Base-by-base conservation (phyloP, 306 rosid genomes). In the Ochetophila trinervis region DNA sequence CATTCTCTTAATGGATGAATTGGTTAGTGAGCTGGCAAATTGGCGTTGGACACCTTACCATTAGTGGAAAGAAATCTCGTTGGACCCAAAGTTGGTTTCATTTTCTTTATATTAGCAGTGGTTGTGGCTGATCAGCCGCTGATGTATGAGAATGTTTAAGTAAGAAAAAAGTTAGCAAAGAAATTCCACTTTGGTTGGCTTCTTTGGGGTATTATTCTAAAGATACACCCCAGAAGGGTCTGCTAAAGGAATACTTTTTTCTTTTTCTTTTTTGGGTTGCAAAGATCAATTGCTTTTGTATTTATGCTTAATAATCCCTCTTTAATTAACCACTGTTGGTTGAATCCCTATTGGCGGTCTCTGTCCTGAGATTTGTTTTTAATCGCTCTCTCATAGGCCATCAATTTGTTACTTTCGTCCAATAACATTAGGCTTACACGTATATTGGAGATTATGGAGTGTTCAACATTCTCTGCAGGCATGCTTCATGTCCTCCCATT, bases 31-130 rank as follows among this genome's bases (percentile, higher is more conserved):
- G 71, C 44, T 68, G 76, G 47, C 60, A 60, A 8, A 51, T 58
- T 42, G 8, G 5, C 9, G 50, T 53, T 81, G 81, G 71, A 17
- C 63, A 57, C 64, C 67, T 66, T 83, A 79, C 80, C 58, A 68
- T 51, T 81, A 70, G 51, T 63, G 86, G 84, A 80, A 80, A 63
- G 65, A 62, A 53, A 62, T 63, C 70, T 70, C 65, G 10, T 24
- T 21, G 37, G 18, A 52, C 62, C 64, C 15, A 54, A 42, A 44
- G 44, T 36, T 57, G 65, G 63, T 4, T 56, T 51, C 22, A 16
- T n/a, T 21, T 21, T 68, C 24, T 37, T 34, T 15, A 54, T 53
- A 60, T 20, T 35, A 23, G 51, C 35, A 47, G 75, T 72, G 70
- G 59, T 60, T 40, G 74, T 72, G 70, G 60, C 49, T 49, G n/a